A percentile compares a stretch with the other conserved stretches of the same genome.
These are phyloP conservation scores for Martensiomyces pterosporus DNA, from an alignment of 192 early-diverging fungal genomes.

Conservation along the genomic window DNA sequence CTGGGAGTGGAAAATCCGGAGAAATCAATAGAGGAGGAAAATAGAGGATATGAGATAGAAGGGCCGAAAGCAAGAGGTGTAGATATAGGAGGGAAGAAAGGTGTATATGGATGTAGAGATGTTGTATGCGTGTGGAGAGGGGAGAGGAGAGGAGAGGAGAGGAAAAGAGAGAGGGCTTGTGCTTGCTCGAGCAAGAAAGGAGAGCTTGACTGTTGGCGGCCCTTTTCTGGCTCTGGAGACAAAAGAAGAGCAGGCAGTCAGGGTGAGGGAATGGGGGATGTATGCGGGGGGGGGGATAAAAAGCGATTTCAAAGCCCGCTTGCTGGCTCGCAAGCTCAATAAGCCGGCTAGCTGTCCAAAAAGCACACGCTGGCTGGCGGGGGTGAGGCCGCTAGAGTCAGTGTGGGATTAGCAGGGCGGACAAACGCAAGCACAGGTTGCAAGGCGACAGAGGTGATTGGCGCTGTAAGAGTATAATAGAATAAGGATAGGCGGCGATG, in stretches of 20 bases:
- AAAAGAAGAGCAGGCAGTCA: background rate
- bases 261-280: background rate
- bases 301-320: conserved; percentile 7
- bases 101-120: background rate
- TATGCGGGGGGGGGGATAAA: background rate
- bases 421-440: too few species aligned
- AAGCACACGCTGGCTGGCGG: too few species aligned
- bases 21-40: too few species aligned
- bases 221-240: too few species aligned
- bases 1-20: too few species aligned
- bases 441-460: too few species aligned
- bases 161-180: background rate
- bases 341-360: too few species aligned
- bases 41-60: conserved; percentile 1
- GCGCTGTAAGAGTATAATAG: too few species aligned
- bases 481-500: too few species aligned
- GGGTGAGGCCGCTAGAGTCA: too few species aligned
- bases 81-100: conserved; percentile 3
- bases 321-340: too few species aligned
- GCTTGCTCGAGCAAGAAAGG: conserved; percentile 1
- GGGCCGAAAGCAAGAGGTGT: background rate
- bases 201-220: conserved; percentile 1
- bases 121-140: background rate
- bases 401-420: too few species aligned
- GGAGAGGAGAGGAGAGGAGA: background rate